Base-by-base conservation (phyloP, 2,329 filamentous ascomycete genomes). In the Botrytis squamosa region DNA sequence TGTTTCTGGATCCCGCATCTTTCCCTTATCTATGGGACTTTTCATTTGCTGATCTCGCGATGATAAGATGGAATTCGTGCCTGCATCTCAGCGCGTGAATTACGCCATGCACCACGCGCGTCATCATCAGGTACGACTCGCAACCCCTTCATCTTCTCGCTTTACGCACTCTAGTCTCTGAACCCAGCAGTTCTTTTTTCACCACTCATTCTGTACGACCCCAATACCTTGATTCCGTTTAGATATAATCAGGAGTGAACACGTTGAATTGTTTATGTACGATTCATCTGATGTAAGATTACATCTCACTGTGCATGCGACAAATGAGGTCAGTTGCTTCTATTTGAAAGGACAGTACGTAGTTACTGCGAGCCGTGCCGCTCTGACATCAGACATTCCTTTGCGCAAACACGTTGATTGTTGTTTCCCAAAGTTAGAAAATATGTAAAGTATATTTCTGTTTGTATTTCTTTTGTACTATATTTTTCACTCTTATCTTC, bases 351-450 rank as follows among this genome's bases (percentile, higher is more conserved):
- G 44, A 42, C 33, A 33, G 33, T 33, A 1, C 4, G 22, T n/a
- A n/a, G 1, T 46, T 67, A 18, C 33, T n/a, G 36, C 18, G 25
- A 9, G 36, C 49, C 49, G 25, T 57, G 18, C 65, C 65, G 49
- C 65, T 55, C 65, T 68, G 65, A 55, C 49, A 55, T 68, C 25
- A 29, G 25, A 68, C 49, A 68, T 57, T 68, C 49, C 49, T 42
- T 68, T 29, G n/a, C 65, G 14, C 10, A 68, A 68, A 42, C 16
- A 57, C 3, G 16, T 68, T 25, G 36, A 29, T 42, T 42, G 49
- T 68, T 42, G 36, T 22, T 68, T 42, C 9, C 36, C 18, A n/a
- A 29, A 10, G 36, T 42, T n/a, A 52, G 10, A 33, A 57, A 57
- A 57, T 42, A 57, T 57, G 66, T 57, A 68, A 67, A 42, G 9